Evolutionary conservation across 2,329 filamentous ascomycete species (phyloP), one percentile per base, ranked within the genome.

Genomic region (Ophiostoma sp.): DNA sequence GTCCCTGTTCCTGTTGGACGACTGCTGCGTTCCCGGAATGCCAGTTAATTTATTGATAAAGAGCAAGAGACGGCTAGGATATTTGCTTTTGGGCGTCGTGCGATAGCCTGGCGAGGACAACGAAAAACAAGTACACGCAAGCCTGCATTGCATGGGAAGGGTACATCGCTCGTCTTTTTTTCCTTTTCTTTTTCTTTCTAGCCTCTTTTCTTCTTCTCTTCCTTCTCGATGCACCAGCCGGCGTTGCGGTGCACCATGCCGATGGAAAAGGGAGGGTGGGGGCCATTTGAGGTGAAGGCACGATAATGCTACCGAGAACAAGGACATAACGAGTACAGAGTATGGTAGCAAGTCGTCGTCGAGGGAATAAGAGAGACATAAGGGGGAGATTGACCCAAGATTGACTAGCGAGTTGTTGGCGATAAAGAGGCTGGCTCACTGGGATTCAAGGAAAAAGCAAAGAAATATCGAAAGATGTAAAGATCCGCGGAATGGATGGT

Each of bases 161-260:
- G 11, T 66, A 66, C 61, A 28, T 66, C 36, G 61, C 61, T 64
- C 22, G 61, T 22, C 17, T 42, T 22, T 9, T n/a, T 61, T n/a
- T 28, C n/a, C 28, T 48, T 42, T 11, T 48, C 19, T 48, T 42
- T 48, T 19, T 22, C 17, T 42, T 22, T 9, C 11, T 61, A 36
- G 57, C n/a, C 28, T 48, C 33, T 11, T 48, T 48, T 48, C 15
- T 48, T 19, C 15, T 48, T 19, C 42, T 48, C 15, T 48, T 48
- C 5, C 33, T 59, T 28, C 15, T 59, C 55, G 17, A n/a, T 25
- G 8, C 19, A 22, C 48, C 48, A 42, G n/a, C 33, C 68, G 68
- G 68, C 33, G 68, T 45, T 70, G 68, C 68, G 68, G 68, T 70
- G 50, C 68, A 70, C 68, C 31, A 45, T 28, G 68, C 68, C 68